These are phyloP conservation scores for Colletotrichum lini DNA, from an alignment of 2,329 filamentous ascomycete genomes.

Conservation along the genomic window DNA sequence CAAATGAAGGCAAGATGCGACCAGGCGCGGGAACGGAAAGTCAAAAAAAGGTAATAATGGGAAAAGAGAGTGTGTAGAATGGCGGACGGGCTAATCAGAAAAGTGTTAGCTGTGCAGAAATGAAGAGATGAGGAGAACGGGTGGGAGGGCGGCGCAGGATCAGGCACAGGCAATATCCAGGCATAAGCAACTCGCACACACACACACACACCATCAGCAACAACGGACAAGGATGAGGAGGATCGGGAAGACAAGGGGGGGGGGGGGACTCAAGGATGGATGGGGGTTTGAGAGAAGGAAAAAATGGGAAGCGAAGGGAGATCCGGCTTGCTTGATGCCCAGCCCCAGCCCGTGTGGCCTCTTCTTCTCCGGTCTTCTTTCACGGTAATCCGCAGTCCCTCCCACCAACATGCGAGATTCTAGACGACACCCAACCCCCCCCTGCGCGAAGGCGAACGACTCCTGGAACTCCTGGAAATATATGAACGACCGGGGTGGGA, in stretches of 20 bases:
- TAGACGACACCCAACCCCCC: constrained; percentile 8
- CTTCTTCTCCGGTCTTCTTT: too few relatives aligned
- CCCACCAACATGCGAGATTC: constrained; percentile 33
- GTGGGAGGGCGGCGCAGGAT: constrained; percentile 32
- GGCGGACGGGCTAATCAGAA: constrained; percentile 19
- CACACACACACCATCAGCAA: constrained; percentile 1
- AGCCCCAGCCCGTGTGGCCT: neutral
- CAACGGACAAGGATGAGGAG: neutral
- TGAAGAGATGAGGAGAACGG: constrained; percentile 29
- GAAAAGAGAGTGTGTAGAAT: constrained; percentile 30
- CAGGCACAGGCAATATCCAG: constrained; percentile 8
- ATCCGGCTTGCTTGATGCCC: constrained; percentile 9
- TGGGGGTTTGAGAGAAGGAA: neutral
- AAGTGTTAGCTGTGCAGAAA: constrained; percentile 26
- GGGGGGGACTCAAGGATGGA: neutral
- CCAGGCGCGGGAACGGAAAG: constrained; percentile 34
- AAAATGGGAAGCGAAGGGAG: constrained; percentile 2
- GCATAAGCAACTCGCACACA: neutral
- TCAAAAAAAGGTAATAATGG: constrained; percentile 14
- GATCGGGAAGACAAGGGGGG: neutral
- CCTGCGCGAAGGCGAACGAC: constrained; percentile 33
- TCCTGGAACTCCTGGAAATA: constrained; percentile 29
- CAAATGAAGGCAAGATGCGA: constrained; percentile 32
- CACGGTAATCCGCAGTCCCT: neutral
- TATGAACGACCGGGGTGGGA: constrained; percentile 33